Conservation (phyloP, 345 rosid genomes). For the Populus ilicifolia region DNA sequence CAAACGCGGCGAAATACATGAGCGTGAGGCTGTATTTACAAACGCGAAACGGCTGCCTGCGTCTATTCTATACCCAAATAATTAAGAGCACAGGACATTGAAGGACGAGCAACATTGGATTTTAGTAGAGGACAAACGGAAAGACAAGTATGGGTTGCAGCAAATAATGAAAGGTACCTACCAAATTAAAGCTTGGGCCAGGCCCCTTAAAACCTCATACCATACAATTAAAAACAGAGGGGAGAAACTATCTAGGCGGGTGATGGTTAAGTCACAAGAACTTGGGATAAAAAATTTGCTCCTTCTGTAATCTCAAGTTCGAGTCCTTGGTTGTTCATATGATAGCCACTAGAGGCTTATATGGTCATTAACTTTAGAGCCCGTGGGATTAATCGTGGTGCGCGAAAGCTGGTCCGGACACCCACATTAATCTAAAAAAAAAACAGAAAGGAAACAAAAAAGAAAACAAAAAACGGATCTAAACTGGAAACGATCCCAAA, state of each 20-base stretch:
- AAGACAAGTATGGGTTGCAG: background rate
- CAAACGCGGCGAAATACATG: background rate
- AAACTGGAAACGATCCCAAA: background rate
- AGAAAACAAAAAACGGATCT: background rate
- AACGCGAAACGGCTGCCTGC: background rate
- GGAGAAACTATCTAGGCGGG: too few species aligned
- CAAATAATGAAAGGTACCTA: background rate
- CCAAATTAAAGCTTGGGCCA: background rate
- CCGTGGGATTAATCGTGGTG: too few species aligned
- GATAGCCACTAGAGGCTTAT: too few species aligned
- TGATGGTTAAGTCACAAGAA: too few species aligned
- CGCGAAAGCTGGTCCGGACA: too few species aligned
- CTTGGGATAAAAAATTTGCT: too few species aligned
- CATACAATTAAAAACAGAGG: background rate
- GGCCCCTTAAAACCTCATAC: background rate
- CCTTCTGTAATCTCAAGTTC: too few species aligned
- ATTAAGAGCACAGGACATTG: background rate
- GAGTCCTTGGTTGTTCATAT: too few species aligned
- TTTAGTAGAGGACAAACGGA: background rate
- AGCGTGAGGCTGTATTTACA: background rate
- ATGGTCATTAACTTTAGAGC: too few species aligned
- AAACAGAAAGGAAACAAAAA: background rate
- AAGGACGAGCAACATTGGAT: background rate
- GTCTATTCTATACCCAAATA: background rate
- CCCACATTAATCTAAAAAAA: too few species aligned